Conservation (phyloP, 208 protist genomes). For the Wallacemonas sp. region DNA sequence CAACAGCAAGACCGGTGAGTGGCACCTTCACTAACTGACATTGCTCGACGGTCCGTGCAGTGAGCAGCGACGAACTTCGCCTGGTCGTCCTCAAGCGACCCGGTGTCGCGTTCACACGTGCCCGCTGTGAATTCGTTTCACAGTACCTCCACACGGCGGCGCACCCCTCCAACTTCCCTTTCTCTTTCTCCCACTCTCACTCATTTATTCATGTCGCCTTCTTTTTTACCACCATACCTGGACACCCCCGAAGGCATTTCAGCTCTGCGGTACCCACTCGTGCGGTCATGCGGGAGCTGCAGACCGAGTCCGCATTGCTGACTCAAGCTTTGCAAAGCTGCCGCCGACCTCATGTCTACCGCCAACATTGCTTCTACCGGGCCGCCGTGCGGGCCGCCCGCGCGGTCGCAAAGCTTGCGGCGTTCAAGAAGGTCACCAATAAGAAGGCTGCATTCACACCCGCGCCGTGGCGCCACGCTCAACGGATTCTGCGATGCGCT, state of each 20-base stretch:
- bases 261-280: background rate
- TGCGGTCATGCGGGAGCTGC: background rate
- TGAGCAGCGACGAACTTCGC: too few species aligned
- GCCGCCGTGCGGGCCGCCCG: slow-evolving; percentile 11
- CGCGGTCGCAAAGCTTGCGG: background rate
- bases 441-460: background rate
- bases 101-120: too few species aligned
- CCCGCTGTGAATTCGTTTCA: too few species aligned
- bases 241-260: background rate
- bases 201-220: background rate
- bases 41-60: too few species aligned
- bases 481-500: slow-evolving; percentile 15
- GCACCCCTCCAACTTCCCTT: too few species aligned
- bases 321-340: slow-evolving; percentile 9
- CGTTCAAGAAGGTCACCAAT: background rate
- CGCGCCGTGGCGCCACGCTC: background rate
- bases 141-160: too few species aligned
- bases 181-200: too few species aligned
- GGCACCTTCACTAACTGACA: too few species aligned
- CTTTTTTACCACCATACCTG: background rate
- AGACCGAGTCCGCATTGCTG: slow-evolving; percentile 4
- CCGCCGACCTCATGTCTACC: slow-evolving; percentile 35
- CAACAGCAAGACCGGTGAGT: too few species aligned
- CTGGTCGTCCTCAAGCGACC: too few species aligned
- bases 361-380: slow-evolving; percentile 57